Percentiles rank a stretch among this genome's conserved stretches.
Conservation (phyloP, 495 filamentous ascomycete genomes). For the Thermothielavioides terrestris region DNA sequence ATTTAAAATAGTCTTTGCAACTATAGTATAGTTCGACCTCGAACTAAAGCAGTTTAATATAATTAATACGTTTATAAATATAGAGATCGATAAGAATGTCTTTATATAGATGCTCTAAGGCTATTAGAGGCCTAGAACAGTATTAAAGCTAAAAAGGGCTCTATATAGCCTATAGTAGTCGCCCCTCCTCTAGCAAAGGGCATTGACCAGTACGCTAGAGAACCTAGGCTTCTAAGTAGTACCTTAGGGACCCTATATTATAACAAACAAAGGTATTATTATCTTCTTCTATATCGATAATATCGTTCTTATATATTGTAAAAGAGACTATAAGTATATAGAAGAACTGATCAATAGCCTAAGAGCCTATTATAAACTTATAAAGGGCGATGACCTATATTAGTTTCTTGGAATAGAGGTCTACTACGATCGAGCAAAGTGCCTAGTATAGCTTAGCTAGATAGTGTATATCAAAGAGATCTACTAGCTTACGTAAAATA, state of each 20-base stretch:
- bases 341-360: neutral
- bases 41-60: neutral
- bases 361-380: neutral
- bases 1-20: neutral
- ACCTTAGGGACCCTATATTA: neutral
- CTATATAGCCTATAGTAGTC: neutral
- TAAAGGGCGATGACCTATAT: neutral
- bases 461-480: neutral
- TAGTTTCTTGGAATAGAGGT: neutral
- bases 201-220: neutral
- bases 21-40: neutral
- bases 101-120: neutral
- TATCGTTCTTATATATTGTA: neutral
- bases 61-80: neutral
- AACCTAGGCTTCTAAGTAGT: neutral
- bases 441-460: neutral
- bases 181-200: neutral
- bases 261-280: neutral
- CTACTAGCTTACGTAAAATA: neutral
- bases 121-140: neutral
- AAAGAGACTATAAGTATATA: neutral
- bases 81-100: neutral
- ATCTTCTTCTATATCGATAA: neutral
- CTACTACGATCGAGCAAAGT: neutral
- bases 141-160: neutral